Evolutionary conservation across 345 rosid genomes (phyloP).

Genomic region (Brassica rapa): DNA sequence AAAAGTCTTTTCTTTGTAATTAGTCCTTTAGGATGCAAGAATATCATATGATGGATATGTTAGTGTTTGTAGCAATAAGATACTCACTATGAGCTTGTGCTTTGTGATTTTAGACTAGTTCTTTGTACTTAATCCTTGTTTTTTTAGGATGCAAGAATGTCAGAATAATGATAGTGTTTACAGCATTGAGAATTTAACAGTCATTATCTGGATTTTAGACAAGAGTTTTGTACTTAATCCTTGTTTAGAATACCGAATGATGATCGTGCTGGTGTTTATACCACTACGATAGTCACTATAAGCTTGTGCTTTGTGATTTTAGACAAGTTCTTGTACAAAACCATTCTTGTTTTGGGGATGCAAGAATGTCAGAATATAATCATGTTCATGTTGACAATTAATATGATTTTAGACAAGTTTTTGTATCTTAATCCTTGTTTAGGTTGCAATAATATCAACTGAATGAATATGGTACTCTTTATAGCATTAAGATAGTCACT

Average conservation of each 20-base stretch:
- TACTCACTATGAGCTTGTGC: neutral
- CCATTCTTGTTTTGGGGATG: neutral
- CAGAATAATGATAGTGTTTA: neutral
- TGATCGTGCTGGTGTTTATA: neutral
- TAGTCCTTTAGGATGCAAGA: neutral
- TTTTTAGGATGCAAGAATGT: neutral
- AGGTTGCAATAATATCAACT: neutral
- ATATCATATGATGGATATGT: neutral
- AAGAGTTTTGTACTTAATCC: neutral
- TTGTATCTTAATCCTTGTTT: neutral
- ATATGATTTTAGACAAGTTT: neutral
- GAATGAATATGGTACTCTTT: neutral
- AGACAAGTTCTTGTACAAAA: neutral
- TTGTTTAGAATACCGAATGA: neutral
- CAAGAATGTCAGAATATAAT: neutral
- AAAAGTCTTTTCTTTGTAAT: neutral
- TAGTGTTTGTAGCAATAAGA: constrained; percentile 1
- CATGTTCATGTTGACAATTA: neutral
- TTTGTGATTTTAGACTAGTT: neutral
- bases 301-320: constrained; percentile 4
- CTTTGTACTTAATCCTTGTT: neutral
- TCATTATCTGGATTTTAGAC: neutral
- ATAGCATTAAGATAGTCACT: neutral
- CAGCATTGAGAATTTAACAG: neutral
- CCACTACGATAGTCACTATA: neutral